Evolutionary conservation across 306 rosid species (phyloP).

Genomic region (Vigna nakashimae): DNA sequence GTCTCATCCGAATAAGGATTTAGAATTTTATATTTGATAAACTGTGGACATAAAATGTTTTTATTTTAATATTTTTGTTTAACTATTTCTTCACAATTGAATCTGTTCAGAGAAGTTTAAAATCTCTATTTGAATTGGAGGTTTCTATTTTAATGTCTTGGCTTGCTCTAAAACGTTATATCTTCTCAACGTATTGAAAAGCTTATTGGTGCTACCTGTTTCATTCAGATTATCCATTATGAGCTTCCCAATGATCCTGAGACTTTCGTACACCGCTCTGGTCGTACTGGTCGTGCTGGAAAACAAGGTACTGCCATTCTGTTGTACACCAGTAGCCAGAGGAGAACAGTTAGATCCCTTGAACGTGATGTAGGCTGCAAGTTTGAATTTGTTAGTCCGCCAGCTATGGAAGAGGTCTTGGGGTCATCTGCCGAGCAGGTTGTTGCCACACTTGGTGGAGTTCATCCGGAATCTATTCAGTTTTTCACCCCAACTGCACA

Average conservation of each 20-base stretch:
- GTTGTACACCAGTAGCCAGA: slow-evolving; percentile 90
- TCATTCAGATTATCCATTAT: slow-evolving; percentile 86
- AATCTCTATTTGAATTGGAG: slow-evolving; percentile 22
- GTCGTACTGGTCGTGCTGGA: slow-evolving; percentile 99
- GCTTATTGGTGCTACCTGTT: slow-evolving; percentile 16
- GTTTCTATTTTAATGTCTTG: slow-evolving; percentile 37
- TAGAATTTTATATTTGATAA: slow-evolving; percentile 3
- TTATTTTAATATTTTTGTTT: slow-evolving; percentile 12
- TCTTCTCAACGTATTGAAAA: slow-evolving; percentile 39
- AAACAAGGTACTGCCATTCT: slow-evolving; percentile 85
- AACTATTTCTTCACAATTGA: slow-evolving; percentile 27
- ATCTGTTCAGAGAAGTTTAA: slow-evolving; percentile 32
- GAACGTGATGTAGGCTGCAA: slow-evolving; percentile 97
- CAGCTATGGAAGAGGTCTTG: slow-evolving; percentile 75
- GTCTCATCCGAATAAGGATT: slow-evolving; percentile 25
- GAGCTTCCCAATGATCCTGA: slow-evolving; percentile 99
- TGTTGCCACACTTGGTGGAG: slow-evolving; percentile 80
- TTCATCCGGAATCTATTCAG: slow-evolving; percentile 84
- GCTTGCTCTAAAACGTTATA: slow-evolving; percentile 24
- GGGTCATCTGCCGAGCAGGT: slow-evolving; percentile 90
- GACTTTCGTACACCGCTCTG: slow-evolving; percentile 98
- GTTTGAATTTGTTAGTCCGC: slow-evolving; percentile 85
- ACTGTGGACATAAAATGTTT: neutral
- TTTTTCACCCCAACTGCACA: slow-evolving; percentile 93
- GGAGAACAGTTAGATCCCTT: slow-evolving; percentile 93